phyloP scores from a whole-genome alignment of 345 rosid genomes.

The Firmiana major region DNA sequence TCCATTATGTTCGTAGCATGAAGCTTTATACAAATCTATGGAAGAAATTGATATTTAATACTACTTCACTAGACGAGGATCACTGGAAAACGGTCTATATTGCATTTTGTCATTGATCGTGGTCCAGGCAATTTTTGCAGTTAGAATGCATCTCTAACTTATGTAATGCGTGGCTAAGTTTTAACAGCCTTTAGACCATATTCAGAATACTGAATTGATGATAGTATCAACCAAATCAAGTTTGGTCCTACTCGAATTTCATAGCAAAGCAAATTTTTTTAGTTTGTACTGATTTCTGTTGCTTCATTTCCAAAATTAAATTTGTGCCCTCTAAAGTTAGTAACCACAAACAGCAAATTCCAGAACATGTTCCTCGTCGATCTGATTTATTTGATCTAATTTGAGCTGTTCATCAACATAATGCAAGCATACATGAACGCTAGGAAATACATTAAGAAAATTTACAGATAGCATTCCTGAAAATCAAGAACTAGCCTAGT shows the following conservation, averaged over 20 bases:
- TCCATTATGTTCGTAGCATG: conserved; percentile 16
- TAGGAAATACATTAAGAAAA: neutral
- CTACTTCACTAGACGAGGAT: neutral
- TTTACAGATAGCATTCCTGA: neutral
- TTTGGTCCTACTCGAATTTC: too few species aligned
- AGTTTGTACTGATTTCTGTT: too few species aligned
- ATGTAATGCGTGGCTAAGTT: neutral
- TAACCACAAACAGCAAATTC: neutral
- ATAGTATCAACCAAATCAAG: too few species aligned
- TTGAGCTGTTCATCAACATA: neutral
- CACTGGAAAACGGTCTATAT: neutral
- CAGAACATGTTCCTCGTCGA: neutral
- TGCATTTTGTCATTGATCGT: neutral
- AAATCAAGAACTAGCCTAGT: too few species aligned
- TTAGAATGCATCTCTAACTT: too few species aligned
- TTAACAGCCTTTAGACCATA: neutral
- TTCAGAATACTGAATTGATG: too few species aligned
- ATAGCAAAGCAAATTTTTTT: too few species aligned
- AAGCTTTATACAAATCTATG: conserved; percentile 15
- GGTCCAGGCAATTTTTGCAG: too few species aligned
- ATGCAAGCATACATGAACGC: neutral
- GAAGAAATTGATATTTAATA: conserved; percentile 12
- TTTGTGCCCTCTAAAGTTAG: too few species aligned
- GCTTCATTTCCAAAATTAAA: too few species aligned
- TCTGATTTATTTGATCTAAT: neutral